These are phyloP conservation scores for Grosmannia huntii DNA, from an alignment of 2,329 filamentous ascomycete species.

Conservation along the genomic window DNA sequence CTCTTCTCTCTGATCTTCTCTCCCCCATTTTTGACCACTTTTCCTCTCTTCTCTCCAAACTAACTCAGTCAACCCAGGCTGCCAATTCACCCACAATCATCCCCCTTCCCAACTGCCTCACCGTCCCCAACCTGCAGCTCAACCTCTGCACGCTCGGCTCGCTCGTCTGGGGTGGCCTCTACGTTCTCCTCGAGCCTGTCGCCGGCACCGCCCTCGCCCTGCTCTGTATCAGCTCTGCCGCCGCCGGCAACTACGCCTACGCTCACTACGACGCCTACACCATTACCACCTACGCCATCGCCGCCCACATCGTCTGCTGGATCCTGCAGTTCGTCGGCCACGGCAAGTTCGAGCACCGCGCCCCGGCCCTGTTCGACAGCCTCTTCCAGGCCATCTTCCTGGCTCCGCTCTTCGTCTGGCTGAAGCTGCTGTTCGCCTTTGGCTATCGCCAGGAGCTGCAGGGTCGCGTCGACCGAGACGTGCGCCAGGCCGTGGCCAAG, in stretches of 20 bases:
- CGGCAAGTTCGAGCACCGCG: conserved; percentile 74
- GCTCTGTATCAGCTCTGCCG: conserved; percentile 63
- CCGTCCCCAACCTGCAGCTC: conserved; percentile 51
- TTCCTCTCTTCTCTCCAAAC: not conserved
- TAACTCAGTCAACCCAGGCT: conserved; percentile 27
- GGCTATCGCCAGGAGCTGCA: conserved; percentile 86
- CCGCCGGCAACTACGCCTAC: conserved; percentile 62
- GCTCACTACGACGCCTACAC: conserved; percentile 39
- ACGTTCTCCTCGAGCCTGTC: conserved; percentile 86
- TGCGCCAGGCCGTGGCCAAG: conserved; percentile 65
- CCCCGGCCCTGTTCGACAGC: conserved; percentile 83
- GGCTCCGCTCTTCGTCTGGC: conserved; percentile 93
- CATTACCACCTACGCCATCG: conserved; percentile 45
- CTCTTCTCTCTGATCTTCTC: not conserved
- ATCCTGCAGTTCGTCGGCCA: conserved; percentile 85
- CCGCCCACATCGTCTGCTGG: conserved; percentile 59
- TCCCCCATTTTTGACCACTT: not conserved
- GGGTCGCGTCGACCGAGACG: conserved; percentile 62
- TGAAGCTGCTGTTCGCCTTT: conserved; percentile 80
- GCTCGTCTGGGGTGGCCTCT: conserved; percentile 62
- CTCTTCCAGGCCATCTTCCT: conserved; percentile 83
- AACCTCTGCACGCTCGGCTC: conserved; percentile 54
- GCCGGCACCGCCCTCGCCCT: conserved; percentile 68
- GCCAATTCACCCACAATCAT: conserved; percentile 52
- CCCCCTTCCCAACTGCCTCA: conserved; percentile 52